Evolutionary conservation across 441 rosid genomes (phyloP).

Genomic region (Erodium trifolium): DNA sequence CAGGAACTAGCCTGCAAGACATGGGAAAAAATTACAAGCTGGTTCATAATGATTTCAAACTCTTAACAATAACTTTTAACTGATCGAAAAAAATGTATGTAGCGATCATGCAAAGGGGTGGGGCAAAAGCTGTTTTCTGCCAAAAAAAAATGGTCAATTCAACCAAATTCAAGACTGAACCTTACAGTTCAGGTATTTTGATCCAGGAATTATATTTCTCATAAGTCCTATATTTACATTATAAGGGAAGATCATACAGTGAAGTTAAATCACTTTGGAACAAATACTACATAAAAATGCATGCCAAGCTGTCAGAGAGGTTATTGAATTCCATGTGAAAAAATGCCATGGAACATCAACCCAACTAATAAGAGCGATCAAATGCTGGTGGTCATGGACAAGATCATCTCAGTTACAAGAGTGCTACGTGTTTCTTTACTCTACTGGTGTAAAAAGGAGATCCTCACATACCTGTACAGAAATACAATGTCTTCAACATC

Average conservation of each 20-base stretch:
- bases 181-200: conserved; percentile 3
- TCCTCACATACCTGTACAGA: conserved; percentile 58
- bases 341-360: too few relatives aligned
- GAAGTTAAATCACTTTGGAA: not conserved
- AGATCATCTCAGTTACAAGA: not conserved
- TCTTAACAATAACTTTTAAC: not conserved
- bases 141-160: not conserved
- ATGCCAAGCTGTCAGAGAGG: too few relatives aligned
- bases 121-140: not conserved
- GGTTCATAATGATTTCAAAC: not conserved
- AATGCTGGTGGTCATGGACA: not conserved
- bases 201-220: not conserved
- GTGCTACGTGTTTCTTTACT: not conserved
- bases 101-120: not conserved
- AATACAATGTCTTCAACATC: conserved; percentile 71
- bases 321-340: too few relatives aligned
- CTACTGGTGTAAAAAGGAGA: conserved; percentile 8
- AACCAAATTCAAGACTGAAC: conserved; percentile 11
- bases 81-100: not conserved
- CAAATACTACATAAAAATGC: too few relatives aligned
- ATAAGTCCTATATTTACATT: not conserved
- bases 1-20: conserved; percentile 71
- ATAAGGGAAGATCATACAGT: not conserved
- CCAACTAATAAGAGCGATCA: not conserved
- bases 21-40: not conserved